Base-by-base conservation (phyloP, 345 rosid species). In the Bruguiera parviflora region DNA sequence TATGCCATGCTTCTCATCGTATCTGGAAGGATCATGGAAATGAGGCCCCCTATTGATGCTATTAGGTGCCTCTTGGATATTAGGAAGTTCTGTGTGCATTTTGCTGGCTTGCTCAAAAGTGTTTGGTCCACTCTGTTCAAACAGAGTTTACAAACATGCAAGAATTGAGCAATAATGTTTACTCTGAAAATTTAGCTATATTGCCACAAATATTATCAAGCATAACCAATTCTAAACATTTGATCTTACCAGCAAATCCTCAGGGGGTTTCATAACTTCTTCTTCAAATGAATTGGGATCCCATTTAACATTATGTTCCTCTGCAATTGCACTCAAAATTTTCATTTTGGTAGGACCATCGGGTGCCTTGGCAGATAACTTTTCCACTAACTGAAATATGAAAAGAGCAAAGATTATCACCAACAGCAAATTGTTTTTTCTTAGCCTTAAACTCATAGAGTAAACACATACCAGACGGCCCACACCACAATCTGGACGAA, bases 401-500 rank as follows among this genome's bases (percentile, higher is more conserved):
- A 65, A 31, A 65, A 27, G 18, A 29, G 29, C 73, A 73, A 55
- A 61, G 21, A 39, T 66, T 69, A 64, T 55, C 35, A 43, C 49
- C 53, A 68, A 29, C 28, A 32, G 24, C 37, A 58, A 64, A 68
- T 8, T 43, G 32, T 8, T 39, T 15, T n/a, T 11, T 27, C 22
- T 53, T 5, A 20, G 19, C 49, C 20, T n/a, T 28, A 62, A 61
- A 65, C 24, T 18, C 9, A 63, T 4, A 51, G 1, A 15, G 11
- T 39, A 75, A 6, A 43, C 66, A 76, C 92, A 80, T 82, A 92
- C 99, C 84, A 82, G 53, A 43, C 96, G 98, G 72, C 90, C 81
- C 32, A 90, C 98, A 64, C 99, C 96, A 82, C 96, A 86, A 72
- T 84, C 84, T 24, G 93, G 92, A 47, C 87, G 96, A 68, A 95